Evolutionary conservation across 1,284 basidiomycete genomes (phyloP), one percentile per base, ranked within the genome.

Genomic region (Xanthoconium separans): DNA sequence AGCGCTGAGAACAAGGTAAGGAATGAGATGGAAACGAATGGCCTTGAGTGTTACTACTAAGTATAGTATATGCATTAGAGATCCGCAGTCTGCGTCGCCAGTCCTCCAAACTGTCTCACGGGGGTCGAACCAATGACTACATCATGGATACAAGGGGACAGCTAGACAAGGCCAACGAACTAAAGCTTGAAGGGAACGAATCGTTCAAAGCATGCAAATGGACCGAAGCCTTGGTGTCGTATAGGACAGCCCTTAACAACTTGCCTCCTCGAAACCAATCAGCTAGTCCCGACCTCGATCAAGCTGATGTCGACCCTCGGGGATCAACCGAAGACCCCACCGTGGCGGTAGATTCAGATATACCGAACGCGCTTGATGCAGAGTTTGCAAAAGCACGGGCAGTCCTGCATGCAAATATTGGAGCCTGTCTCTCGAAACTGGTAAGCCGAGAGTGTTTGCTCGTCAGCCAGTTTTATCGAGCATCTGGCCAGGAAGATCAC

Each of bases 331-430:
- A 13, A 55, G 61, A 53, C 31, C 29, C 51, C 27, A 49, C 30
- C 36, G 22, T 15, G 13, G 18, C 40, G 29, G 18, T 43, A 12
- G 44, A 27, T 24, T 39, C 56, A 39, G 58, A 59, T 33, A 16
- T 40, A 27, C 44, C 54, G 7, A 37, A 40, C 15, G 37, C 44
- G 22, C 57, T 79, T 27, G 77, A 84, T 43, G 57, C 68, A 34
- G 74, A 83, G 55, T 79, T 73, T 58, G 74, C 78, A 6, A 84
- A 82, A 61, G 75, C 80, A 20, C 78, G 91, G 55, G 78, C 90
- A 15, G 73, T 89, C 12, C 64, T 94, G 55, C 81, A 90, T 62
- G 84, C 87, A 36, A 95, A 95, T 62, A 84, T 93, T 36, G 91
- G 82, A 2, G 93, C 92, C 51, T 92, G 89, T 62, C 77, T 85